phyloP scores from a whole-genome alignment of 2,329 filamentous ascomycete species.

The Monosporascus sp. region DNA sequence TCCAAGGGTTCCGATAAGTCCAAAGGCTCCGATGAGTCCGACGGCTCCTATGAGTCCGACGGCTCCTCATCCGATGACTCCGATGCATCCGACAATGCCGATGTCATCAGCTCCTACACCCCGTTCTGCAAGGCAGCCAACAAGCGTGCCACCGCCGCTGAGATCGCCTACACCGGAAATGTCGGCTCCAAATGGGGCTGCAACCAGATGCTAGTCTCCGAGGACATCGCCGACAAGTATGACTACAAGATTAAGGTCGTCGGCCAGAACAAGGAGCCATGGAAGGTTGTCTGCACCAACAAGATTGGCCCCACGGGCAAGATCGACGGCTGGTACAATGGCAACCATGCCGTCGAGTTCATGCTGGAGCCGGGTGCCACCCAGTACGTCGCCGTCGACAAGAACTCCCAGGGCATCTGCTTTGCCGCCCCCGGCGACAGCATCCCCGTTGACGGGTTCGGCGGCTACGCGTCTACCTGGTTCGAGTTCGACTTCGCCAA shows the following conservation, averaged over 20 bases:
- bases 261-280: background rate
- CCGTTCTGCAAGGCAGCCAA: background rate
- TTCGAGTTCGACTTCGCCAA: background rate
- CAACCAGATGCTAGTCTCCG: background rate
- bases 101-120: background rate
- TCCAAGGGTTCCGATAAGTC: background rate
- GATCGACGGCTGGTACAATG: background rate
- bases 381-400: background rate
- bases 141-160: background rate
- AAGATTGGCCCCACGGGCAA: background rate
- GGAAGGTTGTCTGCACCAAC: background rate
- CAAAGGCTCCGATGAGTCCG: background rate
- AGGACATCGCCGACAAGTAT: background rate
- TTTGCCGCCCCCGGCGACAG: background rate
- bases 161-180: background rate
- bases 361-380: background rate
- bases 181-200: background rate
- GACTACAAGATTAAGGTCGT: background rate
- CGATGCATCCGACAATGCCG: background rate
- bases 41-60: background rate
- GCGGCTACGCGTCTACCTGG: background rate
- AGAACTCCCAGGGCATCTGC: background rate
- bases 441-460: background rate
- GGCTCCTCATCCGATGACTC: background rate
- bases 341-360: background rate